These are phyloP conservation scores for Chrysopogon serrulatus DNA, from an alignment of 176 grass and related monocot species.

Conservation along the genomic window DNA sequence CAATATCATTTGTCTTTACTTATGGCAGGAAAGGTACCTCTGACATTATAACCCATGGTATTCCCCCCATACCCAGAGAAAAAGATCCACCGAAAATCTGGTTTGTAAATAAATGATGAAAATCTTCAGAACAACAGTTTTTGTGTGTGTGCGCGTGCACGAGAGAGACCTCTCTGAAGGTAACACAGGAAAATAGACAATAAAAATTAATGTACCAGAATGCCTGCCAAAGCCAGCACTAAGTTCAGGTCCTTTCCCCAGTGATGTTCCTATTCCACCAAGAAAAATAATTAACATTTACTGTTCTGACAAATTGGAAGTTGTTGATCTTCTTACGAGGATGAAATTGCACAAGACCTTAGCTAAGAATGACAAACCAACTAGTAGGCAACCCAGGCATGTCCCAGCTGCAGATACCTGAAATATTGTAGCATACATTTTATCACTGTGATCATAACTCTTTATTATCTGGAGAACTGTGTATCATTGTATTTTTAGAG, in stretches of 20 bases:
- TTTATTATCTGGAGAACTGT: not conserved
- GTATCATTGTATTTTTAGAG: not conserved
- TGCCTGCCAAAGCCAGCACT: conserved; percentile 52
- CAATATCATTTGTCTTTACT: not conserved
- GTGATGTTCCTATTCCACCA: conserved; percentile 43
- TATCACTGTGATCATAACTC: not conserved
- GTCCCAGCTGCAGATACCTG: conserved; percentile 85
- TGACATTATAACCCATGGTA: conserved; percentile 96
- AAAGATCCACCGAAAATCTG: conserved; percentile 77
- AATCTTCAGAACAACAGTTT: conserved; percentile 2
- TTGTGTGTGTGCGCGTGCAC: not conserved
- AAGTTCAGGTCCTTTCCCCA: conserved; percentile 49
- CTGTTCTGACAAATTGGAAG: not conserved
- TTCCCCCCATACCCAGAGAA: conserved; percentile 86
- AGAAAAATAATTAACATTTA: not conserved
- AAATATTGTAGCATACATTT: not conserved
- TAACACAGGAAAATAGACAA: not conserved
- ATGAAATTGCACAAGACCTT: conserved; percentile 36
- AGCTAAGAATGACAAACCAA: conserved; percentile 67
- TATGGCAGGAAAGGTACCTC: conserved; percentile 42
- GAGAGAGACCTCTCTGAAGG: not conserved
- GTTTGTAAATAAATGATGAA: not conserved
- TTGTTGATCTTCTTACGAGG: not conserved
- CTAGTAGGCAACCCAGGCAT: conserved; percentile 71
- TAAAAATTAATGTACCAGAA: conserved; percentile 49